A percentile compares a stretch with the other conserved stretches of the same genome.
Evolutionary conservation across 2,329 filamentous ascomycete species (phyloP).

Genomic region (Aspergillus nomiae): DNA sequence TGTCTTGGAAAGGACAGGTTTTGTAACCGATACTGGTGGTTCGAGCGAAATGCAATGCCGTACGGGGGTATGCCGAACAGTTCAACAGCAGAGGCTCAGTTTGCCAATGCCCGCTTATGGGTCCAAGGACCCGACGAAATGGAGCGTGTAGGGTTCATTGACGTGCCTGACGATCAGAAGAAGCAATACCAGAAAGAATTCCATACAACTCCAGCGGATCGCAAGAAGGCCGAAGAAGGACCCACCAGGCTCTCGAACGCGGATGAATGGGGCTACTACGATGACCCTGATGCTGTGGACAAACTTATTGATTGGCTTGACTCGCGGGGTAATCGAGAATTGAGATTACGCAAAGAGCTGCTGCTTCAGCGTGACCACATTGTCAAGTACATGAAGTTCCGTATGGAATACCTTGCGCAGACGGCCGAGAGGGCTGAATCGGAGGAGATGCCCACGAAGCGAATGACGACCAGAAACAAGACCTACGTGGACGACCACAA

Average conservation of each 20-base stretch:
- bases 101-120: conserved; percentile 95
- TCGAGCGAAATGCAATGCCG: conserved; percentile 97
- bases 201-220: conserved; percentile 79
- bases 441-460: conserved; percentile 49
- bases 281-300: conserved; percentile 76
- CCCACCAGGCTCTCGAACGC: conserved; percentile 74
- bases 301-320: conserved; percentile 86
- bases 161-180: conserved; percentile 70
- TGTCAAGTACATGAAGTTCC: conserved; percentile 74
- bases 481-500: conserved; percentile 57
- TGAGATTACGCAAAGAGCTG: conserved; percentile 85
- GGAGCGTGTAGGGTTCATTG: conserved; percentile 83
- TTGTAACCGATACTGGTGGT: conserved; percentile 99
- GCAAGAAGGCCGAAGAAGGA: conserved; percentile 84
- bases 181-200: conserved; percentile 76
- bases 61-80: conserved; percentile 84
- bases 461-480: conserved; percentile 66
- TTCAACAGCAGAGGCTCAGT: conserved; percentile 82
- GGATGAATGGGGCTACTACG: conserved; percentile 87
- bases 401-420: conserved; percentile 69
- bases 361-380: conserved; percentile 75
- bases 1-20: conserved; percentile 92
- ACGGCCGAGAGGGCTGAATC: conserved; percentile 52
- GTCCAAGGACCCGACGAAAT: conserved; percentile 92
- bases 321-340: conserved; percentile 79